Conservation (phyloP, 768 basidiomycete genomes). For the Hebeloma cylindrosporum region DNA sequence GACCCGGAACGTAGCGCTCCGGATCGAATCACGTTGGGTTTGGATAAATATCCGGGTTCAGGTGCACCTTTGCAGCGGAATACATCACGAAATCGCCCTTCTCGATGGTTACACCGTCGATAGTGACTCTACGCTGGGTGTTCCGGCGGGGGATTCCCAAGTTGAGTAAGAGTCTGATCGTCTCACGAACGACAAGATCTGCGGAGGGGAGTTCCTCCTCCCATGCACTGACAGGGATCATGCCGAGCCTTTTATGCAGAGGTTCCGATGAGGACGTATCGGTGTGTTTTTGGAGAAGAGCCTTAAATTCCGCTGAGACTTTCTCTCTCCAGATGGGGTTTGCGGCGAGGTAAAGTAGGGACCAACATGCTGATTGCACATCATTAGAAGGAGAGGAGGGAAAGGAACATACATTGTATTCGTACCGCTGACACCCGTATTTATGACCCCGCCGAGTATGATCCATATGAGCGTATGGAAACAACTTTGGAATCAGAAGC, state of each 20-base stretch:
- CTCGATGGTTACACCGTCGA: slow-evolving; percentile 26
- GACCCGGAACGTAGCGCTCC: slow-evolving; percentile 27
- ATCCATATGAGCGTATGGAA: slow-evolving; percentile 31
- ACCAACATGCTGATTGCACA: slow-evolving; percentile 36
- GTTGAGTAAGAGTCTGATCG: slow-evolving; percentile 33
- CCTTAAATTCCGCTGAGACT: slow-evolving; percentile 31
- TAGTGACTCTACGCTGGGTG: slow-evolving; percentile 27
- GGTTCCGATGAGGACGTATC: slow-evolving; percentile 25
- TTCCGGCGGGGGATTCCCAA: slow-evolving; percentile 37
- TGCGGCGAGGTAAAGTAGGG: slow-evolving; percentile 33
- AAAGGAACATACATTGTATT: slow-evolving; percentile 7
- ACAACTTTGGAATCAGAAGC: background rate
- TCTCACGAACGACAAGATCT: slow-evolving; percentile 41
- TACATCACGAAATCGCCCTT: slow-evolving; percentile 40
- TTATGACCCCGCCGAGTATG: slow-evolving; percentile 37
- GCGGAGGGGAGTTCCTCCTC: slow-evolving; percentile 40
- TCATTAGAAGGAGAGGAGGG: background rate
- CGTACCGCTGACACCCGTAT: slow-evolving; percentile 37
- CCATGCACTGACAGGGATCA: slow-evolving; percentile 38
- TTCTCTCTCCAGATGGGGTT: slow-evolving; percentile 38
- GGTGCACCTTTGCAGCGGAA: slow-evolving; percentile 32
- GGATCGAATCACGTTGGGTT: slow-evolving; percentile 39
- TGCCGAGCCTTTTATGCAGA: slow-evolving; percentile 34
- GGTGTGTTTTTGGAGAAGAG: slow-evolving; percentile 31
- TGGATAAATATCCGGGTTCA: slow-evolving; percentile 36